phyloP scores from a whole-genome alignment of 2,329 filamentous ascomycete species.

The Cercospora nicotianae region DNA sequence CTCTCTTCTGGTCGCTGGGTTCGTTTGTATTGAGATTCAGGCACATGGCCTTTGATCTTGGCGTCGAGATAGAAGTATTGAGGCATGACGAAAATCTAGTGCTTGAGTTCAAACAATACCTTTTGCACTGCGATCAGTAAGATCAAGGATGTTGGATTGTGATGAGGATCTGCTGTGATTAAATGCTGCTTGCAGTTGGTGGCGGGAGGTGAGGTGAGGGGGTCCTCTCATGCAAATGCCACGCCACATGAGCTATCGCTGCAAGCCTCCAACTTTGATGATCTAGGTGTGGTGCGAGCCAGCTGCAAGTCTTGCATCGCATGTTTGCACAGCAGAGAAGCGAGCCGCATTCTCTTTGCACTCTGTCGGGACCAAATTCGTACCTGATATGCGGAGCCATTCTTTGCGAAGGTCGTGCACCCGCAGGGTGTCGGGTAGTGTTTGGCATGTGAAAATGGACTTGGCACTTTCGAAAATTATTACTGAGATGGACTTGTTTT shows the following conservation, averaged over 20 bases:
- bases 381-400: neutral
- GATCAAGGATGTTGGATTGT: neutral
- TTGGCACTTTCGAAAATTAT: neutral
- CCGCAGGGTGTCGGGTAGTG: neutral
- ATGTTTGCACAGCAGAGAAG: neutral
- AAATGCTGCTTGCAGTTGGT: neutral
- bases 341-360: neutral
- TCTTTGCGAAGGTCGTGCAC: neutral
- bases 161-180: neutral
- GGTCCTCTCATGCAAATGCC: neutral
- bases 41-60: neutral
- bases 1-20: neutral
- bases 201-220: neutral
- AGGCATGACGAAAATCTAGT: neutral
- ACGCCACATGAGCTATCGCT: neutral
- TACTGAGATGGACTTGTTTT: neutral
- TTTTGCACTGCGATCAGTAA: neutral
- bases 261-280: neutral
- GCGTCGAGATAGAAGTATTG: neutral
- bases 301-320: neutral
- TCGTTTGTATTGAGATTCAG: neutral
- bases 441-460: neutral
- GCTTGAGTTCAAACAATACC: neutral
- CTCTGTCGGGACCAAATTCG: neutral
- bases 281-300: neutral